Evolutionary conservation across 2,329 filamentous ascomycete species (phyloP), one percentile per base, ranked within the genome.

Genomic region (Fusarium sp.): DNA sequence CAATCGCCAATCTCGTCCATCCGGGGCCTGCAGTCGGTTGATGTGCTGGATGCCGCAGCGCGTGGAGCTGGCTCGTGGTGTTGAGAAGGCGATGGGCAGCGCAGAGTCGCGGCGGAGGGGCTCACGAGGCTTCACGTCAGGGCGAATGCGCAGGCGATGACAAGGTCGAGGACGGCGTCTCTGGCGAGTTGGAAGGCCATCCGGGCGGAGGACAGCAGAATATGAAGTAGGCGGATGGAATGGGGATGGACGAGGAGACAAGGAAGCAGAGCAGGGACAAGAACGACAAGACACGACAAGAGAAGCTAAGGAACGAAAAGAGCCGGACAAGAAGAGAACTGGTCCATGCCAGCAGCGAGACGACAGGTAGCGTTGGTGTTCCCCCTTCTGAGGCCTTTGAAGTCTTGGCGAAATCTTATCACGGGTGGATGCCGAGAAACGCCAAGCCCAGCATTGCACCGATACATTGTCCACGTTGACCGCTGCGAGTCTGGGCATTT

Each of bases 401-500:
- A 74, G 76, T 62, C 77, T 79, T 79, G 78, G 78, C 78, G 76
- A 79, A 79, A 79, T 79, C 77, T 78, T 79, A 78, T 77, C 75
- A 79, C 73, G 72, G 78, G 76, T 71, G 74, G 71, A 74, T 76
- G 78, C 77, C 78, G 77, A 79, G 78, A 79, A 78, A 79, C 73
- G 78, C 78, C 78, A 79, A 79, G 78, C 59, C 78, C 68, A 71
- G 69, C 47, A 73, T 73, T 68, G 74, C 76, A 71, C 74, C 75
- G 78, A 78, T 77, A 73, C 74, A 77, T 64, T 75, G 77, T 73
- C 78, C 75, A 78, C 76, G 77, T 75, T 72, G 78, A 72, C 77
- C 76, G 70, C 74, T 74, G 74, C 63, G 66, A 69, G 76, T 74
- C 74, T 78, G 69, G 76, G 76, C 76, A 74, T 65, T 63, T 67